Percentiles rank a stretch among this genome's conserved stretches.
These are phyloP conservation scores for Citropsis articulata DNA, from an alignment of 345 rosid species.

Conservation along the genomic window DNA sequence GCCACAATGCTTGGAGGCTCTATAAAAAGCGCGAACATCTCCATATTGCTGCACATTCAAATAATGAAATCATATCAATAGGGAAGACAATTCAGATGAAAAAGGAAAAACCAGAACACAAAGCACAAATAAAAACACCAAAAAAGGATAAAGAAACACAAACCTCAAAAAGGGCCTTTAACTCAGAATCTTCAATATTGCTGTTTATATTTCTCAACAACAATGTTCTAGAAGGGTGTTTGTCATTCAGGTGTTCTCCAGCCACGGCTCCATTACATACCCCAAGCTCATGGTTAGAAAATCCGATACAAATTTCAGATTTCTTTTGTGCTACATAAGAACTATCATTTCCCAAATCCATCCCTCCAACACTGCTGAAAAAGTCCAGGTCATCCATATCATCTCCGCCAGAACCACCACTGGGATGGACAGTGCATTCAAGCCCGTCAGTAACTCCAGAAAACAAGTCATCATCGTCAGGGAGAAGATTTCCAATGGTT, in stretches of 20 bases:
- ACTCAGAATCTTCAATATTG: slow-evolving; percentile 55
- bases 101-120: neutral
- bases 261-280: slow-evolving; percentile 14
- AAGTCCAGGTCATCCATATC: slow-evolving; percentile 64
- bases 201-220: slow-evolving; percentile 55
- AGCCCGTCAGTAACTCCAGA: slow-evolving; percentile 50
- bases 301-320: slow-evolving; percentile 29
- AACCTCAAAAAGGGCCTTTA: slow-evolving; percentile 58
- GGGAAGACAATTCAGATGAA: neutral
- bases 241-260: slow-evolving; percentile 39
- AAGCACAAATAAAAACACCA: neutral
- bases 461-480: slow-evolving; percentile 62
- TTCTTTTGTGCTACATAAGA: slow-evolving; percentile 23
- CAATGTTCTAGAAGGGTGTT: slow-evolving; percentile 53
- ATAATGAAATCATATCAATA: slow-evolving; percentile 3
- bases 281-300: slow-evolving; percentile 30
- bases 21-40: slow-evolving; percentile 42
- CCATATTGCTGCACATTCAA: slow-evolving; percentile 45
- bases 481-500: slow-evolving; percentile 71
- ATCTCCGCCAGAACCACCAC: slow-evolving; percentile 20
- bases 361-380: slow-evolving; percentile 65
- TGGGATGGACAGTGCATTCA: slow-evolving; percentile 21
- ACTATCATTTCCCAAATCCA: slow-evolving; percentile 60
- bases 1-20: slow-evolving; percentile 53
- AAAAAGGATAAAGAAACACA: slow-evolving; percentile 5